Evolutionary conservation across 805 yeast genomes (phyloP), one percentile per base, ranked within the genome.

Genomic region (Phaffomyces opuntiae): DNA sequence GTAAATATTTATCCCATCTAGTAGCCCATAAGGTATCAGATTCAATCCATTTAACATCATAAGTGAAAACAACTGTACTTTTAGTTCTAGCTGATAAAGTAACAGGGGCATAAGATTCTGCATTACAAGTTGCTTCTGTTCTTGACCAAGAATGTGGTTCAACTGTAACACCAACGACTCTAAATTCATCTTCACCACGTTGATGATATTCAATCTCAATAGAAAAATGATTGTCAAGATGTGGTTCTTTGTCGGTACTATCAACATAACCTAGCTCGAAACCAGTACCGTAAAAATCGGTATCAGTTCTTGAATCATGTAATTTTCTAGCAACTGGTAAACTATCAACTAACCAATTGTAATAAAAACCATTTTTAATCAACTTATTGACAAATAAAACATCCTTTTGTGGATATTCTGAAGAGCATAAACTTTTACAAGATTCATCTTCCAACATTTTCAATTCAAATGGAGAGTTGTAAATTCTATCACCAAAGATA

Each of bases 1-100:
- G 95, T 58, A 93, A 72, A 63, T 93, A 93, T 65, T 88, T 87
- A 65, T 93, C 99, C 99, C 99, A 93, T 69, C 99, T 81, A 3
- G 98, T 91, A 32, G 97, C 98, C 98, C 98, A 93, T 5, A 81
- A 78, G 3, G 93, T 86, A 7, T 70, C 72, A 9, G 91, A 83
- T 45, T 75, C 76, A 19, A 67, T 63, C 73, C 91, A 93, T 33
- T 62, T 68, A 17, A 91, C 93, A 3, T 93, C 81, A 66, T 93
- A 93, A n/a, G 96, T 78, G 68, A 80, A 93, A 17, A 72, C 61
- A n/a, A 91, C 95, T 7, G 81, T 74, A 33, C 74, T 80, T 13
- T 60, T 6, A 13, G 9, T 61, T 19, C 73, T 74, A 41, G 74
- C 74, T 42, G 66, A 68, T 54, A 87, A 70, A 4, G 56, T 54